Evolutionary conservation across 345 rosid genomes (phyloP).

Genomic region (Citrus reticulata): DNA sequence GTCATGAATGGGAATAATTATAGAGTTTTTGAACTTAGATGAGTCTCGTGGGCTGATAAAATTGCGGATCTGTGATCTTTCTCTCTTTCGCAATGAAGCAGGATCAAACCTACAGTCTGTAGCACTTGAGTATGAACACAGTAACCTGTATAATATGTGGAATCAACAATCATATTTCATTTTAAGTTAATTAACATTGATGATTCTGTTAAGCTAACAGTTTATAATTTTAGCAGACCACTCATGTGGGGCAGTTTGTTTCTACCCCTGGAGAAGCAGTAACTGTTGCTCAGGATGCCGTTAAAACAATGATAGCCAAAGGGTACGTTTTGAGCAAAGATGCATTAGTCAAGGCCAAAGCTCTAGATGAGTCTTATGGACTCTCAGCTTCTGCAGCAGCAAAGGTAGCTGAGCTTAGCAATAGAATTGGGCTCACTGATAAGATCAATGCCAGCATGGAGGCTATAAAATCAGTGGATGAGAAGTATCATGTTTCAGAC

Average conservation of each 20-base stretch:
- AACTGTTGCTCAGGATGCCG: slow-evolving; percentile 73
- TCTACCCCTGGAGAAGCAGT: slow-evolving; percentile 71
- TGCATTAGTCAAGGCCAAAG: slow-evolving; percentile 65
- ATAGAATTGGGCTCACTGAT: slow-evolving; percentile 62
- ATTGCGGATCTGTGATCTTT: not conserved
- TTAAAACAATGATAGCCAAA: slow-evolving; percentile 67
- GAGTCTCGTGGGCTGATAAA: not conserved
- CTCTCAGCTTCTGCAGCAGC: slow-evolving; percentile 58
- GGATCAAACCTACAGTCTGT: not conserved
- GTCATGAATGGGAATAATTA: not conserved
- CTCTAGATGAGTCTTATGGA: slow-evolving; percentile 60
- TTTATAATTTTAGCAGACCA: slow-evolving; percentile 30
- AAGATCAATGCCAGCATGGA: slow-evolving; percentile 60
- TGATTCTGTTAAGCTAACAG: not conserved
- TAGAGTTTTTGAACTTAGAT: not conserved
- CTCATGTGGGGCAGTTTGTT: slow-evolving; percentile 37
- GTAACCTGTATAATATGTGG: not conserved
- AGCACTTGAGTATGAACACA: not conserved
- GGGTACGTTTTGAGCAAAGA: slow-evolving; percentile 79
- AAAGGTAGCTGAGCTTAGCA: slow-evolving; percentile 65
- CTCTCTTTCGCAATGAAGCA: too few species aligned
- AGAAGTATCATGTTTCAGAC: slow-evolving; percentile 61
- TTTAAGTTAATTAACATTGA: not conserved
- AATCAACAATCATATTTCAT: not conserved
- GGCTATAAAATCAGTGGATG: slow-evolving; percentile 58